Conservation (phyloP, 2,329 filamentous ascomycete species). For the Cadophora sp. region DNA sequence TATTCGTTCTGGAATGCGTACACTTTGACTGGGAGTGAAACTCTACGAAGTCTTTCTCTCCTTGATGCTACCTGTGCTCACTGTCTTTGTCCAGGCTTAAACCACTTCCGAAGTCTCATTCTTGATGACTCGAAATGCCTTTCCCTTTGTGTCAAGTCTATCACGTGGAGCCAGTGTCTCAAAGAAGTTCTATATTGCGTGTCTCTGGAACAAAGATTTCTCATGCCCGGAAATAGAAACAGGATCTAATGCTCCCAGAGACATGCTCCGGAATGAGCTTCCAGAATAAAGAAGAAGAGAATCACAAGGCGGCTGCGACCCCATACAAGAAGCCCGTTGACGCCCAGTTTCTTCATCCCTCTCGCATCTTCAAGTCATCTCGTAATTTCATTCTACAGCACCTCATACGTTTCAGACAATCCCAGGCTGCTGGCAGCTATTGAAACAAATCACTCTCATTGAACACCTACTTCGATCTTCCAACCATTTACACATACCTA, state of each 20-base stretch:
- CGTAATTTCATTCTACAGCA: conserved; percentile 17
- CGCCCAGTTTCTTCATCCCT: conserved; percentile 16
- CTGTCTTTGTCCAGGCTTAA: background rate
- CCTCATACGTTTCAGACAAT: conserved; percentile 22
- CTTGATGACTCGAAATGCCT: background rate
- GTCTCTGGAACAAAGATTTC: conserved; percentile 9
- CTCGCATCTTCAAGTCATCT: conserved; percentile 21
- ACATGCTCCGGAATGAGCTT: conserved; percentile 10
- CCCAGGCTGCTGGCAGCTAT: conserved; percentile 40
- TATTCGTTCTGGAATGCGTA: background rate
- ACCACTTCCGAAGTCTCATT: background rate
- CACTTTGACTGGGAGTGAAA: background rate
- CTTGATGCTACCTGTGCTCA: background rate
- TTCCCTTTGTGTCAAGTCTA: conserved; percentile 10
- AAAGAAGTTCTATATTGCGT: conserved; percentile 7
- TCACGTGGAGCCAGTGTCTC: background rate
- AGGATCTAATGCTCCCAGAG: background rate
- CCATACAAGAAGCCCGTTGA: conserved; percentile 24
- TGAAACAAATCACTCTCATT: conserved; percentile 27
- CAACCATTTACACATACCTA: no score
- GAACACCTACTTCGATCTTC: conserved; percentile 16
- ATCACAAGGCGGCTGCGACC: conserved; percentile 19
- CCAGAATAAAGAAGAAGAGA: conserved; percentile 15
- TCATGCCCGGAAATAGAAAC: conserved; percentile 16
- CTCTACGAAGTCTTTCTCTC: background rate